These are phyloP conservation scores for Sporothrix mexicana DNA, from an alignment of 2,329 filamentous ascomycete genomes.

Conservation along the genomic window DNA sequence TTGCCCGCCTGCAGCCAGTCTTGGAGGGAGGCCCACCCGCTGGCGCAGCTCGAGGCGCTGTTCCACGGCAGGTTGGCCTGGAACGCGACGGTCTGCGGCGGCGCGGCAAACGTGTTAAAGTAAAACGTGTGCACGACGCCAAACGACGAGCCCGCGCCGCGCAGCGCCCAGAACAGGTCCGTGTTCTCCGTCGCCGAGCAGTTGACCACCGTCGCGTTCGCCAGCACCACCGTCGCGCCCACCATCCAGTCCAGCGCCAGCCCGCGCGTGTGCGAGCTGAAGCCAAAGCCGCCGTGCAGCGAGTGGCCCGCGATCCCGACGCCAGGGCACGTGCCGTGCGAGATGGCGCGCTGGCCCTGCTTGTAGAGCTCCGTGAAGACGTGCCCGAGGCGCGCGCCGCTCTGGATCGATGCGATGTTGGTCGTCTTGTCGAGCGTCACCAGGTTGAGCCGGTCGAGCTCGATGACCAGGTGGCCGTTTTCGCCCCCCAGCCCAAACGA, in stretches of 20 bases:
- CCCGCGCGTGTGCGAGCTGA: slow-evolving; percentile 47
- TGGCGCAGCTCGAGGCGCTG: slow-evolving; percentile 37
- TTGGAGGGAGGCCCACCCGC: slow-evolving; percentile 41
- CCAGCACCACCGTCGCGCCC: slow-evolving; percentile 48
- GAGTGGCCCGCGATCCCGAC: slow-evolving; percentile 51
- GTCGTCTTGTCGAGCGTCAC: slow-evolving; percentile 50
- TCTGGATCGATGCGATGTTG: slow-evolving; percentile 52
- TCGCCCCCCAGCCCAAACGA: slow-evolving; percentile 56
- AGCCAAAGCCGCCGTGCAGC: slow-evolving; percentile 50
- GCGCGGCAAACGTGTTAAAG: slow-evolving; percentile 49
- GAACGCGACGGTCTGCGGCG: slow-evolving; percentile 44
- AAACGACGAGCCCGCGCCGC: slow-evolving; percentile 51
- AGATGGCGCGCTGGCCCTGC: slow-evolving; percentile 50
- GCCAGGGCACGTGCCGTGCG: slow-evolving; percentile 60
- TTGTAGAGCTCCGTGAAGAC: slow-evolving; percentile 50
- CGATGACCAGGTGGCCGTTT: slow-evolving; percentile 55
- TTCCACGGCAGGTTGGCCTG: slow-evolving; percentile 41
- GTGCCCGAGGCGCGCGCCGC: slow-evolving; percentile 58
- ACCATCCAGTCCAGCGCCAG: slow-evolving; percentile 48
- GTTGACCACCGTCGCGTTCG: slow-evolving; percentile 45
- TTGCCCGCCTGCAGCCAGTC: slow-evolving; percentile 39
- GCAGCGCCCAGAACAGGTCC: slow-evolving; percentile 53
- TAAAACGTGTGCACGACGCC: slow-evolving; percentile 50
- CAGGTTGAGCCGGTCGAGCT: slow-evolving; percentile 53
- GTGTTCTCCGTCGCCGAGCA: slow-evolving; percentile 45